Evolutionary conservation across 306 rosid species (phyloP).

Genomic region (Vachellia pachyceras): DNA sequence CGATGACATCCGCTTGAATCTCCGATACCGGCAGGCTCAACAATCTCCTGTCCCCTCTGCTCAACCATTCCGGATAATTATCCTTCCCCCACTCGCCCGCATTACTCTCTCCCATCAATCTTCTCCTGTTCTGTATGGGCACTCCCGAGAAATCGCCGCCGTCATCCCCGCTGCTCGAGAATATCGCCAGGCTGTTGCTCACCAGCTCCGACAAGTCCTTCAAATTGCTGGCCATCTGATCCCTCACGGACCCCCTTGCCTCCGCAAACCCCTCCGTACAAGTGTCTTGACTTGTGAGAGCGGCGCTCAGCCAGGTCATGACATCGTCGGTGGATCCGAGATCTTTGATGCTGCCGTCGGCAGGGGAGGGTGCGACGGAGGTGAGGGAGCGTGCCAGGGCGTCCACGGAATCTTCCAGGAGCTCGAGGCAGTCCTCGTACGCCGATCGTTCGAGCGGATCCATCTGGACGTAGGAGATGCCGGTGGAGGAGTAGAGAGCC

Average conservation of each 20-base stretch:
- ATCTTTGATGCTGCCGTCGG: not conserved
- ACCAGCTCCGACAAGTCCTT: conserved; percentile 75
- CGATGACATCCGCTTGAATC: conserved; percentile 77
- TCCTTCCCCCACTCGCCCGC: conserved; percentile 24
- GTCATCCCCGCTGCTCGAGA: conserved; percentile 36
- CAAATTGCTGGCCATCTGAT: conserved; percentile 51
- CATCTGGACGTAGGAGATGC: conserved; percentile 44
- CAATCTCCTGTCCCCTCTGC: conserved; percentile 64
- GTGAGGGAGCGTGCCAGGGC: conserved; percentile 54
- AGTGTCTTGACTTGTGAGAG: conserved; percentile 88
- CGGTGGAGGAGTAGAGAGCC: conserved; percentile 62
- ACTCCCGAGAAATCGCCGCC: conserved; percentile 67
- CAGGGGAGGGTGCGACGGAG: conserved; percentile 31
- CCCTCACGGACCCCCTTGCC: conserved; percentile 51
- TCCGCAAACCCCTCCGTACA: conserved; percentile 72
- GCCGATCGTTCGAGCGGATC: conserved; percentile 55
- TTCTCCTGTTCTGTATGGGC: conserved; percentile 72
- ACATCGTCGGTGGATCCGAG: conserved; percentile 55
- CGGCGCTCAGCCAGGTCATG: conserved; percentile 87
- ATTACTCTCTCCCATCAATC: conserved; percentile 46
- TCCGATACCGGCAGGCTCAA: conserved; percentile 59
- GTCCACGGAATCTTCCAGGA: conserved; percentile 69
- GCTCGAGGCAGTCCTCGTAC: conserved; percentile 79
- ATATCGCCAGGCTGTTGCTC: conserved; percentile 86
- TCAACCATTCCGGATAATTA: conserved; percentile 76